Evolutionary conservation across 2,329 filamentous ascomycete species (phyloP).

Genomic region (Ophiosphaerella korrae): DNA sequence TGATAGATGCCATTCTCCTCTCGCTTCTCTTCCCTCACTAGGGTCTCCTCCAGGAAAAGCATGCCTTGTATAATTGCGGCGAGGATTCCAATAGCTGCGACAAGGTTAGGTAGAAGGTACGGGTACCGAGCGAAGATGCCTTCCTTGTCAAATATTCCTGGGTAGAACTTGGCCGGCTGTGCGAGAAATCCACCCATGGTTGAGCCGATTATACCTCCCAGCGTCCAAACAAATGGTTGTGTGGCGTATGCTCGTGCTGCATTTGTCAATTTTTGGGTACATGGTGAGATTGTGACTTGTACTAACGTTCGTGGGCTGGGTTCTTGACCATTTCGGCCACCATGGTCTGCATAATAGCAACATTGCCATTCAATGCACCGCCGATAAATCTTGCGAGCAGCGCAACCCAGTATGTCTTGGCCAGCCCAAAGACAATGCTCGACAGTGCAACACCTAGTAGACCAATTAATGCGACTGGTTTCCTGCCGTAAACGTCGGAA

Average conservation of each 20-base stretch:
- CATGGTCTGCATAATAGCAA: slow-evolving; percentile 90
- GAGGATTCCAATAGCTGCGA: slow-evolving; percentile 77
- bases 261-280: slow-evolving; percentile 10
- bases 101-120: slow-evolving; percentile 85
- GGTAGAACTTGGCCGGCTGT: slow-evolving; percentile 75
- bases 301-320: slow-evolving; percentile 86
- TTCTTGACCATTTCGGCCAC: slow-evolving; percentile 88
- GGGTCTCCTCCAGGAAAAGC: slow-evolving; percentile 80
- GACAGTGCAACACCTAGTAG: slow-evolving; percentile 82
- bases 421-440: slow-evolving; percentile 81
- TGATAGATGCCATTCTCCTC: slow-evolving; percentile 43
- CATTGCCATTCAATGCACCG: slow-evolving; percentile 87
- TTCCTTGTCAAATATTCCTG: slow-evolving; percentile 68
- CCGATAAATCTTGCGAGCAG: slow-evolving; percentile 76
- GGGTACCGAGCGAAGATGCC: slow-evolving; percentile 79
- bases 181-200: slow-evolving; percentile 88
- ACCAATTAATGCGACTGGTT: slow-evolving; percentile 49
- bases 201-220: slow-evolving; percentile 85
- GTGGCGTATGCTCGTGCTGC: slow-evolving; percentile 82
- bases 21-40: slow-evolving; percentile 36
- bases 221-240: slow-evolving; percentile 92
- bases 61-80: slow-evolving; percentile 80
- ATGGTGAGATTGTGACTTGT: not conserved
- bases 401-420: slow-evolving; percentile 82
- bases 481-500: slow-evolving; percentile 48